These are phyloP conservation scores for Oryza punctata DNA, from an alignment of 176 grass and related monocot genomes.

Conservation along the genomic window DNA sequence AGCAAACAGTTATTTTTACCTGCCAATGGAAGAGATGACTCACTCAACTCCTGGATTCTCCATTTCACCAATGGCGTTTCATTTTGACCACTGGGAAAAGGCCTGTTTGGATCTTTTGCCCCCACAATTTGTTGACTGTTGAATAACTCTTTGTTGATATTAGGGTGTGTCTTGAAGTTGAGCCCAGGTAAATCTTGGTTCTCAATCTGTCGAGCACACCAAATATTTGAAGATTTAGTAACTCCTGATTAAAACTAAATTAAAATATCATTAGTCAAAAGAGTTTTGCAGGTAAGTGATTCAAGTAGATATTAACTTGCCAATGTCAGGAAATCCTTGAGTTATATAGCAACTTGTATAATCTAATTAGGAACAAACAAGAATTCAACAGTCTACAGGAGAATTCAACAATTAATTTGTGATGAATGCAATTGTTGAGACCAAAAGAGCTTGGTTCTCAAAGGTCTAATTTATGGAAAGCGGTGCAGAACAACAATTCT, in stretches of 20 bases:
- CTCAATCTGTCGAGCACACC: slow-evolving; percentile 57
- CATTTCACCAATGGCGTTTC: slow-evolving; percentile 85
- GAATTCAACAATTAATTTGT: background rate
- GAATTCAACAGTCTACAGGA: background rate
- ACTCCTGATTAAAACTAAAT: slow-evolving; percentile 3
- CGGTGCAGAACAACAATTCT: background rate
- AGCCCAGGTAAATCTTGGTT: slow-evolving; percentile 76
- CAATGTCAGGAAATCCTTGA: background rate
- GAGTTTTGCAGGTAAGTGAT: slow-evolving; percentile 3
- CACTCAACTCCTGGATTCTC: slow-evolving; percentile 78
- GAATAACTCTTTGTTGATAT: slow-evolving; percentile 85
- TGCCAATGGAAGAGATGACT: slow-evolving; percentile 74
- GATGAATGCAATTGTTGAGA: background rate
- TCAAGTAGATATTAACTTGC: slow-evolving; percentile 15
- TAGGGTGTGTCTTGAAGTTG: slow-evolving; percentile 88
- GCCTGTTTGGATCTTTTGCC: slow-evolving; percentile 77
- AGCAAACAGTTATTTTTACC: slow-evolving; percentile 48
- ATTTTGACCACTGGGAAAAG: slow-evolving; percentile 86
- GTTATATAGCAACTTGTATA: background rate
- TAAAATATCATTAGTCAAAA: background rate
- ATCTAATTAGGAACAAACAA: background rate
- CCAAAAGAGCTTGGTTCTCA: background rate
- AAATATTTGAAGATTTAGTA: slow-evolving; percentile 13
- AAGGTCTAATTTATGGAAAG: background rate
- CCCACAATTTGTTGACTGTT: slow-evolving; percentile 70